Conservation (phyloP, 2,329 filamentous ascomycete genomes). For the Scolecobasidium constrictum region DNA sequence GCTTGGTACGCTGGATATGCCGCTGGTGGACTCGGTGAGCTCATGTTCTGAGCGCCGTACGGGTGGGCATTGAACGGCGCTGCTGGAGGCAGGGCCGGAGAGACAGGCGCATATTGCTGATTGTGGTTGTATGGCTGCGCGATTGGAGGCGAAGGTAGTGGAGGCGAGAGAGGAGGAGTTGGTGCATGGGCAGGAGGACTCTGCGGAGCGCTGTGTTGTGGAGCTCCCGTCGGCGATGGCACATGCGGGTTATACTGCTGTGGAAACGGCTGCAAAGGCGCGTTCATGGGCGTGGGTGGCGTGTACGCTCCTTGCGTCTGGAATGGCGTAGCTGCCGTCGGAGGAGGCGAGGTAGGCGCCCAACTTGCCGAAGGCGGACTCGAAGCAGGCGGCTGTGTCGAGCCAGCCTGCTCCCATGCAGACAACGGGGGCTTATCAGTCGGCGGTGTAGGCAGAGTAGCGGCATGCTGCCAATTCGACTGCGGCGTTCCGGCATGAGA, state of each 20-base stretch:
- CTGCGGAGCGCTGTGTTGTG: neutral
- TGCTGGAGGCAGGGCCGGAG: neutral
- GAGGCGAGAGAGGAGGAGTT: neutral
- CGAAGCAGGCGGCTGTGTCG: no score
- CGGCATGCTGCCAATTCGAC: neutral
- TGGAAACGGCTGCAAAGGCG: neutral
- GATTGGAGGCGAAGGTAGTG: neutral
- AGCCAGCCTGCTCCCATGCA: no score
- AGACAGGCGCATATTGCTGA: neutral
- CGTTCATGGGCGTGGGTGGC: neutral
- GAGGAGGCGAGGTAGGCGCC: neutral
- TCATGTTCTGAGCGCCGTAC: neutral
- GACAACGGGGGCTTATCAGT: no score
- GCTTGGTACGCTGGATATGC: neutral
- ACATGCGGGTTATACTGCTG: no score
- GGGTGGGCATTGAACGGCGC: neutral
- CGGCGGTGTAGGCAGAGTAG: neutral
- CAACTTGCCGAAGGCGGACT: neutral
- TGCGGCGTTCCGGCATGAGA: neutral
- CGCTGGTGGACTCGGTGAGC: neutral
- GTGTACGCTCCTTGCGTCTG: neutral
- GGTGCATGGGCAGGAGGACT: neutral
- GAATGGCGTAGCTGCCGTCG: neutral
- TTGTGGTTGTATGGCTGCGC: neutral
- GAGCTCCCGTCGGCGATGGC: neutral